These are phyloP conservation scores for Ogataea sp. DNA, from an alignment of 805 yeast species.

Conservation along the genomic window DNA sequence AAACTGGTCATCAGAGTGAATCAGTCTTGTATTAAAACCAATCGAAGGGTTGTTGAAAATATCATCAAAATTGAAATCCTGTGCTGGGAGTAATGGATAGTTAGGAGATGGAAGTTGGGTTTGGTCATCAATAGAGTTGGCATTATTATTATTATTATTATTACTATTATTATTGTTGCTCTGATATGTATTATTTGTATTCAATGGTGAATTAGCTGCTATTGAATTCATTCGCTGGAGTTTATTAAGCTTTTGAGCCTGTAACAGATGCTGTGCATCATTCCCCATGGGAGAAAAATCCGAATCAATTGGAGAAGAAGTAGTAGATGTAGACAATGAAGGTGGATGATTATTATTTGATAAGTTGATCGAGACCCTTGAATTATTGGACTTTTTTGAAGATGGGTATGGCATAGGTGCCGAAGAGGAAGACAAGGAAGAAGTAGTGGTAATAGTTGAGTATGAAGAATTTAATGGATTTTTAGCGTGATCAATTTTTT, in stretches of 20 bases:
- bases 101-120: not conserved
- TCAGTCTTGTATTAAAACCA: constrained; percentile 28
- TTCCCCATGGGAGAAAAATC: not conserved
- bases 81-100: not conserved
- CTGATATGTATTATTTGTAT: too few relatives aligned
- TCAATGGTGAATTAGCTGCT: too few relatives aligned
- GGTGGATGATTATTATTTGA: not conserved
- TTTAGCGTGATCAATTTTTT: not conserved
- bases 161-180: not conserved
- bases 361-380: not conserved
- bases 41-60: constrained; percentile 19
- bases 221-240: not conserved
- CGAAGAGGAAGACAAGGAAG: too few relatives aligned
- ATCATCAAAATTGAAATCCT: constrained; percentile 20
- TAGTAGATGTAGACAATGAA: too few relatives aligned
- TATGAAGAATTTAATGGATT: not conserved
- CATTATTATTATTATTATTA: not conserved
- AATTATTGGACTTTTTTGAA: too few relatives aligned
- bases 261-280: not conserved
- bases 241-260: not conserved
- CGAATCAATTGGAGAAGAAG: not conserved
- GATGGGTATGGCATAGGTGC: too few relatives aligned
- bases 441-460: too few relatives aligned
- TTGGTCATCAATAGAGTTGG: not conserved
- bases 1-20: constrained; percentile 27